phyloP scores from a whole-genome alignment of 2,329 filamentous ascomycete genomes.

The Trichocomaceae sp. region DNA sequence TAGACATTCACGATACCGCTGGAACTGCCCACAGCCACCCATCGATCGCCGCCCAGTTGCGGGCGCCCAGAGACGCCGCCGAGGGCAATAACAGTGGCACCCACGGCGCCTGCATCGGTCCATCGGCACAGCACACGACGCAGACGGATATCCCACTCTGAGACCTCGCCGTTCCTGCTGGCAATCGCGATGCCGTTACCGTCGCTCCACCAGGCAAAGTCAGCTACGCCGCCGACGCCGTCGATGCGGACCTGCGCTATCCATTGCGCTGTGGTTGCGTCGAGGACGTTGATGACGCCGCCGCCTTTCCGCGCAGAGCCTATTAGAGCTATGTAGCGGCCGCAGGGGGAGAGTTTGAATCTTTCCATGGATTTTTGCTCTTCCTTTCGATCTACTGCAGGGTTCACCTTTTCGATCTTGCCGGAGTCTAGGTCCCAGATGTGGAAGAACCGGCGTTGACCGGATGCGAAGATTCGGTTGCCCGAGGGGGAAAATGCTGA shows the following conservation, averaged over 20 bases:
- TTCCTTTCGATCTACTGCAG: constrained; percentile 60
- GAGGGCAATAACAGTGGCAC: constrained; percentile 72
- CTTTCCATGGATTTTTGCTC: constrained; percentile 88
- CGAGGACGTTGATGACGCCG: constrained; percentile 79
- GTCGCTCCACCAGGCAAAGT: constrained; percentile 88
- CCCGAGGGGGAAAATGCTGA: constrained; percentile 72
- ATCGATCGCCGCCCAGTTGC: constrained; percentile 66
- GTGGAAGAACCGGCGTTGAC: constrained; percentile 85
- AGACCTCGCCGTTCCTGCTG: constrained; percentile 80
- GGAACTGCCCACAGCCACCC: constrained; percentile 80
- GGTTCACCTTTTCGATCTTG: constrained; percentile 71
- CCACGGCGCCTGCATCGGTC: constrained; percentile 84
- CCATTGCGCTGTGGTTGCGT: constrained; percentile 79
- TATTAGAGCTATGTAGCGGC: constrained; percentile 75
- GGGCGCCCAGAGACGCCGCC: constrained; percentile 46
- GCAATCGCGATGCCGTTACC: constrained; percentile 75
- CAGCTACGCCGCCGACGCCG: constrained; percentile 73
- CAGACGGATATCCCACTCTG: constrained; percentile 71
- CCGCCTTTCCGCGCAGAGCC: constrained; percentile 78
- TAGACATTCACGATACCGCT: constrained; percentile 92
- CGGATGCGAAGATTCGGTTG: constrained; percentile 78
- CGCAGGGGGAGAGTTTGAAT: constrained; percentile 82
- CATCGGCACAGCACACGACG: constrained; percentile 71
- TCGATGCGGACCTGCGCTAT: constrained; percentile 74
- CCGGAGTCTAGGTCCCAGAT: constrained; percentile 84